These are phyloP conservation scores for Colletotrichum tamarilloi DNA, from an alignment of 2,329 filamentous ascomycete genomes.

Conservation along the genomic window DNA sequence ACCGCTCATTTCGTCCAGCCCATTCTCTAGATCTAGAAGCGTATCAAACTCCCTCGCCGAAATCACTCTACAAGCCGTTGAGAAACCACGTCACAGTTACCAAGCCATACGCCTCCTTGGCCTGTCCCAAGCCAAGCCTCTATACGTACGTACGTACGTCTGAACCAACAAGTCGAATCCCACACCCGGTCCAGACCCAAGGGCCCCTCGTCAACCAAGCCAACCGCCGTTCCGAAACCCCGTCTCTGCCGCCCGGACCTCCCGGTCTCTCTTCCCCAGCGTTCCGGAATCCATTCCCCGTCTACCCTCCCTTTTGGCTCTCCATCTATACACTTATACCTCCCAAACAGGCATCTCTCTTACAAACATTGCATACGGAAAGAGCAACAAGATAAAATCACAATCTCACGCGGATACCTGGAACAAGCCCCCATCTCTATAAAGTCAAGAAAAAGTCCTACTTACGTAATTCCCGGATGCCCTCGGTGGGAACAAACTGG, in stretches of 20 bases:
- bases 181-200: too few relatives aligned
- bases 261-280: background rate
- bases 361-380: background rate
- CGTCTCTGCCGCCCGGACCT: background rate
- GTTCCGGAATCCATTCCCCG: background rate
- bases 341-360: background rate
- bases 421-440: background rate
- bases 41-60: too few relatives aligned
- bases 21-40: too few relatives aligned
- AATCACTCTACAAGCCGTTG: too few relatives aligned
- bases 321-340: too few relatives aligned
- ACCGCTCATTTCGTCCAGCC: too few relatives aligned
- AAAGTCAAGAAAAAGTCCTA: background rate
- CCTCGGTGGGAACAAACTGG: constrained; percentile 4
- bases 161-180: too few relatives aligned
- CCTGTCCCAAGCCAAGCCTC: too few relatives aligned
- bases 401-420: background rate
- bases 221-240: background rate
- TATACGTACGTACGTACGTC: too few relatives aligned
- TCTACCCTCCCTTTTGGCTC: background rate
- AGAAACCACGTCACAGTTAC: too few relatives aligned
- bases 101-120: too few relatives aligned
- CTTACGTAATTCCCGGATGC: constrained; percentile 29
- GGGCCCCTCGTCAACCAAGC: background rate
- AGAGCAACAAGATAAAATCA: background rate